Conservation (phyloP, 2,329 filamentous ascomycete species). For the Mollisia scopiformis region DNA sequence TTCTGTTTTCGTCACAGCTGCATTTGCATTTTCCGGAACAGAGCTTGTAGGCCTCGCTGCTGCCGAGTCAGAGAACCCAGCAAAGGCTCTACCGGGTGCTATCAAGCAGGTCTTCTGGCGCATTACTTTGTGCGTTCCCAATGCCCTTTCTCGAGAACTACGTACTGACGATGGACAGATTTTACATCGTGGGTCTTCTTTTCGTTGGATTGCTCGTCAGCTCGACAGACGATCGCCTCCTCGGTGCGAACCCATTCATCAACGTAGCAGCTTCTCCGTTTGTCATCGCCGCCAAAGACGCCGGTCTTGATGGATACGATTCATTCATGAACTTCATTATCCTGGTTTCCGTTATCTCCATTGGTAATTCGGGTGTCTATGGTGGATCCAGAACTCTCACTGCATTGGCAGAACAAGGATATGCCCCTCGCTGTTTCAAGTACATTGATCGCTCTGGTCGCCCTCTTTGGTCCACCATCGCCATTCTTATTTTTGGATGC, state of each 20-base stretch:
- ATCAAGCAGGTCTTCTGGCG: constrained; percentile 95
- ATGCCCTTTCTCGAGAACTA: background rate
- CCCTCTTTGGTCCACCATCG: constrained; percentile 59
- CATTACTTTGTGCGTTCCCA: constrained; percentile 70
- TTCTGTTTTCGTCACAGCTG: constrained; percentile 74
- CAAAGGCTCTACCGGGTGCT: constrained; percentile 79
- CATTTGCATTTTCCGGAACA: constrained; percentile 75
- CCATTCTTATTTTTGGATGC: constrained; percentile 56
- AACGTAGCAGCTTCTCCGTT: constrained; percentile 81
- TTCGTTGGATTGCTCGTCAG: constrained; percentile 79
- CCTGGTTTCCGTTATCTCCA: constrained; percentile 84
- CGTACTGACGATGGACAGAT: background rate
- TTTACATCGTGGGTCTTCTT: constrained; percentile 78
- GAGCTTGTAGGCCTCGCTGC: constrained; percentile 76
- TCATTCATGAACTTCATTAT: constrained; percentile 93
- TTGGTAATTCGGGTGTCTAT: constrained; percentile 90
- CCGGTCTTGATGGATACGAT: constrained; percentile 78
- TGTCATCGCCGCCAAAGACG: constrained; percentile 86
- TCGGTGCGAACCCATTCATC: constrained; percentile 56
- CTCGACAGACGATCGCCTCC: constrained; percentile 66
- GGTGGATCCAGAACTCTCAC: constrained; percentile 87
- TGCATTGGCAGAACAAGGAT: constrained; percentile 83
- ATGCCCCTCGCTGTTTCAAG: constrained; percentile 74
- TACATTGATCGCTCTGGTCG: constrained; percentile 84
- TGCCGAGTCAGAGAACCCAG: constrained; percentile 74